phyloP scores from a whole-genome alignment of 163 green algal genomes.

The Chloroidium sp. region DNA sequence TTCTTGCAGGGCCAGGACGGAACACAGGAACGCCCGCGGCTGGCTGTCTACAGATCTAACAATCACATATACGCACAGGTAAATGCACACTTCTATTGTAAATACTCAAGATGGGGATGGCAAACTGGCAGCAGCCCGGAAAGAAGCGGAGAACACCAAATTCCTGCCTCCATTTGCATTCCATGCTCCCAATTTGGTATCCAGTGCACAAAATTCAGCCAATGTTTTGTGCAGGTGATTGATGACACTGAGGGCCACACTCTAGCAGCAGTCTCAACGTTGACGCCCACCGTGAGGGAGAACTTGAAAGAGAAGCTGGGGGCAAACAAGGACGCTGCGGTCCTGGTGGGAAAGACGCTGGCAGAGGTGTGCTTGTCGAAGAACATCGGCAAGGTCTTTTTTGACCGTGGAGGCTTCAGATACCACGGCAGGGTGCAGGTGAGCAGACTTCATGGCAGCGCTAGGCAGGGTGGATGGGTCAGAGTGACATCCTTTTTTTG shows the following conservation, averaged over 20 bases:
- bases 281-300: constrained; percentile 55
- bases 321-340: constrained; percentile 54
- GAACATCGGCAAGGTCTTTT: constrained; percentile 78
- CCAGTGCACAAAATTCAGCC: too few relatives aligned
- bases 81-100: neutral
- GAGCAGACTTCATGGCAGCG: neutral
- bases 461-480: neutral
- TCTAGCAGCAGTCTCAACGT: constrained; percentile 67
- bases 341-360: constrained; percentile 77
- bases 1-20: constrained; percentile 71
- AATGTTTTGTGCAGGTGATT: constrained; percentile 62
- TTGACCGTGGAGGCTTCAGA: constrained; percentile 86
- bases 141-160: too few relatives aligned
- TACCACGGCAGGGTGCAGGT: constrained; percentile 93
- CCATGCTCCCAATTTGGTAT: too few relatives aligned
- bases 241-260: constrained; percentile 79
- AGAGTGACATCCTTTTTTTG: neutral
- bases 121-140: too few relatives aligned
- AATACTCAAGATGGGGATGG: too few relatives aligned
- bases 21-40: constrained; percentile 71
- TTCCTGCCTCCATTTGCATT: too few relatives aligned
- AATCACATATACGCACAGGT: constrained; percentile 97
- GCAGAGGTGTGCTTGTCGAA: constrained; percentile 75
- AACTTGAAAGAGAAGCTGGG: constrained; percentile 31
- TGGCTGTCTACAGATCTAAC: constrained; percentile 92